Base-by-base conservation (phyloP, 495 filamentous ascomycete species). In the Neurospora tetrasperma region DNA sequence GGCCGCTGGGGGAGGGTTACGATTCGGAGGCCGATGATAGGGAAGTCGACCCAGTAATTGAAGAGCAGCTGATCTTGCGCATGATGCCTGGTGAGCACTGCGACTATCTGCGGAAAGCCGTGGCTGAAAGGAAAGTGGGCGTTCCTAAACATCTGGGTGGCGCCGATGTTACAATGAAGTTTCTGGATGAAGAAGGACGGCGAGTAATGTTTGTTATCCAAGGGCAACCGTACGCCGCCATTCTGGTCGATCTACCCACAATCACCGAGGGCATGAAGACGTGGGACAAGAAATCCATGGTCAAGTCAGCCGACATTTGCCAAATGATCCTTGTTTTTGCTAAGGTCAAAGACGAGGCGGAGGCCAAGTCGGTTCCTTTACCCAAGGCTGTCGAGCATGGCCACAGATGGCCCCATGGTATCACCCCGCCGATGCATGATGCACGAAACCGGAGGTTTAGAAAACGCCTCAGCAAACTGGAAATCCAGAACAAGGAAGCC, bases 251-350 rank as follows among this genome's bases (percentile, higher is more conserved):
- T 74, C 84, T 99, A 12, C 96, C 96, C 0, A 95, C 91, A 75
- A 91, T 99, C 72, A 89, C 97, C 2, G 96, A 99, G 81, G 91
- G 90, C 10, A 96, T 96, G 90, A 99, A 99, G 83, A 94, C 91
- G 70, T 97, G 96, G 91, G 96, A 98, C 77, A 91, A 90, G 79
- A 93, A 91, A 73, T 88, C 90, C 31, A 96, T 94, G 88, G 94
- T 94, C 84, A 99, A 99, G 82, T 91, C 90, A 5, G 92, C 92
- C 4, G 96, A 99, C 82, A 89, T 99, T 9, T 96, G 91, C 73
- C 96, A 99, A 84, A 97, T 99, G 93, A 85, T 98, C 4, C 82
- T 96, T 41, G 91, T 98, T 0, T 86, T 94, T 72, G 91, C 92
- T 4, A 83, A 78, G 42, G 89, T 97, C 35, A 77, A 85, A 12